Base-by-base conservation (phyloP, 2,329 filamentous ascomycete genomes). In the Botrytis hyacinthi region DNA sequence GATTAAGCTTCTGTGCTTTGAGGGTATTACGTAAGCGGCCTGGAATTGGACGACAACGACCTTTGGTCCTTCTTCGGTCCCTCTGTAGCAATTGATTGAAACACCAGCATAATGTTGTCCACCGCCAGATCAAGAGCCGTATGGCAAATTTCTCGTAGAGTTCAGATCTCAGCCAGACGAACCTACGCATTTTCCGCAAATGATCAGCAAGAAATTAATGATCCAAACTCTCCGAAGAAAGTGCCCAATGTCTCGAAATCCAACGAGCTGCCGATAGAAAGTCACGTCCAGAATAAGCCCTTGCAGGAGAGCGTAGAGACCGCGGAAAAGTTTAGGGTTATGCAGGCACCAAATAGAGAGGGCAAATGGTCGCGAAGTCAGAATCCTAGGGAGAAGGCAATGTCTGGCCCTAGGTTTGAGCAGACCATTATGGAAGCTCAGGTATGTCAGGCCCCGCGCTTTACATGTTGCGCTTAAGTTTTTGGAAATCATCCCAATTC, bases 331-430 rank as follows among this genome's bases (percentile, higher is more conserved):
- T 72, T 77, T 18, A 78, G 78, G 54, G 73, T 76, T 22, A 74
- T 75, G 73, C 96, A 99, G 86, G 93, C 95, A 46, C 96, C 96
- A 35, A 99, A 99, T 86, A 90, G 94, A 76, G 84, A 86, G 74
- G 89, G 84, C 9, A 88, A 93, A 74, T 99, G 96, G 96, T 94
- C 93, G 75, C 85, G 89, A 81, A 97, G 90, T 85, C 96, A 99
- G 87, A 89, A 90, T 83, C 90, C 94, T 57, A 88, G 95, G 80
- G 88, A 89, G 71, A 84, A 90, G 83, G 96, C 94, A 71, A 99
- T 99, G 95, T 90, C 90, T 60, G 96, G 96, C 60, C 96, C 96
- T 77, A 88, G 95, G 79, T 99, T 99, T 81, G 96, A 99, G 87
- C 95, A 98, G 89, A 98, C 94, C 48, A 93, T 97, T 80, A 95